phyloP scores from a whole-genome alignment of 1,284 basidiomycete genomes.

The Pseudomicrostroma phylloplanum region DNA sequence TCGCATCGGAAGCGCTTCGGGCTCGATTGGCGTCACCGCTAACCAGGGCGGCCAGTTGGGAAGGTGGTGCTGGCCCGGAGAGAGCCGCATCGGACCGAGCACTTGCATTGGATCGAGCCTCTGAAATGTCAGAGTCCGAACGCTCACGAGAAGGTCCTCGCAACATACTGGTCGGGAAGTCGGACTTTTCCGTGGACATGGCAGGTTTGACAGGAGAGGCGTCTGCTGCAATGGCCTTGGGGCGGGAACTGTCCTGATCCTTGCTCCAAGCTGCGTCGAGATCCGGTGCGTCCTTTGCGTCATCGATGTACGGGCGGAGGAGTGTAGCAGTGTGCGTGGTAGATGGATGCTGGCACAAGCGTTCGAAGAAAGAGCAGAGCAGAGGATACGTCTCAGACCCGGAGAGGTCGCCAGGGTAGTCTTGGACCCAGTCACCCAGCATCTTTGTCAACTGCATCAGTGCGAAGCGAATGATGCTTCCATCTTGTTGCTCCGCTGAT shows the following conservation, averaged over 20 bases:
- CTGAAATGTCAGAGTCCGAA: not conserved
- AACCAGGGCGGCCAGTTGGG: not conserved
- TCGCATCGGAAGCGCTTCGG: slow-evolving; percentile 12
- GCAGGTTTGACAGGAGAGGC: slow-evolving; percentile 15
- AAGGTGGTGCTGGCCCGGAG: not conserved
- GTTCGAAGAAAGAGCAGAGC: slow-evolving; percentile 25
- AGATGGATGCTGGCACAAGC: slow-evolving; percentile 26
- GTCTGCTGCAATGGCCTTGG: slow-evolving; percentile 19
- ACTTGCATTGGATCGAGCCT: not conserved
- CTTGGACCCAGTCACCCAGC: slow-evolving; percentile 42
- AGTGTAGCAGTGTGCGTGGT: slow-evolving; percentile 30
- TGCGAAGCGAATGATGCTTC: slow-evolving; percentile 34
- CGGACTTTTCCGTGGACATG: not conserved
- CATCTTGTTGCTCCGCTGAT: slow-evolving; percentile 25
- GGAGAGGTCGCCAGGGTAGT: slow-evolving; percentile 44
- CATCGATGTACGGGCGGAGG: slow-evolving; percentile 26
- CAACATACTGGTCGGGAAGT: not conserved
- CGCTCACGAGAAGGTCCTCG: not conserved
- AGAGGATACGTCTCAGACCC: slow-evolving; percentile 29
- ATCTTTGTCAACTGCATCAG: slow-evolving; percentile 35
- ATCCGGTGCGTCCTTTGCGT: slow-evolving; percentile 24
- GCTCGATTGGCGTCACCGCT: not conserved
- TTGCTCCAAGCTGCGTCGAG: slow-evolving; percentile 40
- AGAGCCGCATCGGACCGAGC: not conserved
- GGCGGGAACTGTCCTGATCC: slow-evolving; percentile 28